A percentile compares a stretch with the other conserved stretches of the same genome.
Evolutionary conservation across 805 yeast genomes (phyloP).

Genomic region (Candida nemodendra): DNA sequence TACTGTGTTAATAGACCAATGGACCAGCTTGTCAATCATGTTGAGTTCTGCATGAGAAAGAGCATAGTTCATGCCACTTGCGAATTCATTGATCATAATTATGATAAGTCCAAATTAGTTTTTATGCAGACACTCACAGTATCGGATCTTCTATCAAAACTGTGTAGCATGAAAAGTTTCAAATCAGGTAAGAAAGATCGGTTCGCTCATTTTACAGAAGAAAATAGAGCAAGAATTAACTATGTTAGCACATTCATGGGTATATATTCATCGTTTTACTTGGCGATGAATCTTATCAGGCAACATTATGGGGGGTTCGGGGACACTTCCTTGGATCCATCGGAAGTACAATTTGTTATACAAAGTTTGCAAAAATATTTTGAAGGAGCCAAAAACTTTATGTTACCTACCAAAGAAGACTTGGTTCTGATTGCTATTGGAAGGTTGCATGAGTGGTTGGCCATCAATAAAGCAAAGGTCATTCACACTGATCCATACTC

Average conservation of each 20-base stretch:
- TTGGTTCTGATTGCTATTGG: constrained; percentile 15
- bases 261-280: constrained; percentile 9
- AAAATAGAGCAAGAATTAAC: constrained; percentile 3
- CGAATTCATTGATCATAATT: constrained; percentile 6
- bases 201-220: constrained; percentile 4
- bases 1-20: constrained; percentile 6
- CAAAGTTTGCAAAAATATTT: constrained; percentile 14
- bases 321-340: background rate
- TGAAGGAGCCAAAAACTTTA: constrained; percentile 6
- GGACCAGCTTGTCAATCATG: constrained; percentile 8
- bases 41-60: constrained; percentile 11
- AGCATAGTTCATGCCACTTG: constrained; percentile 8
- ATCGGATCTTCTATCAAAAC: constrained; percentile 10
- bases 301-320: constrained; percentile 4
- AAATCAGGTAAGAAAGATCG: constrained; percentile 12
- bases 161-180: constrained; percentile 14
- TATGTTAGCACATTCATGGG: constrained; percentile 8
- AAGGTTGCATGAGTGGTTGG: constrained; percentile 17
- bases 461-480: constrained; percentile 9
- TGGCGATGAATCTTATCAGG: constrained; percentile 7
- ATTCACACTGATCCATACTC: constrained; percentile 7
- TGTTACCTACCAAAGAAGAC: constrained; percentile 13
- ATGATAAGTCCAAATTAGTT: constrained; percentile 1
- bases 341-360: constrained; percentile 10
- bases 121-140: constrained; percentile 8